Conservation (phyloP, 73 alveolate genomes). For the Strombidium stylifer region DNA sequence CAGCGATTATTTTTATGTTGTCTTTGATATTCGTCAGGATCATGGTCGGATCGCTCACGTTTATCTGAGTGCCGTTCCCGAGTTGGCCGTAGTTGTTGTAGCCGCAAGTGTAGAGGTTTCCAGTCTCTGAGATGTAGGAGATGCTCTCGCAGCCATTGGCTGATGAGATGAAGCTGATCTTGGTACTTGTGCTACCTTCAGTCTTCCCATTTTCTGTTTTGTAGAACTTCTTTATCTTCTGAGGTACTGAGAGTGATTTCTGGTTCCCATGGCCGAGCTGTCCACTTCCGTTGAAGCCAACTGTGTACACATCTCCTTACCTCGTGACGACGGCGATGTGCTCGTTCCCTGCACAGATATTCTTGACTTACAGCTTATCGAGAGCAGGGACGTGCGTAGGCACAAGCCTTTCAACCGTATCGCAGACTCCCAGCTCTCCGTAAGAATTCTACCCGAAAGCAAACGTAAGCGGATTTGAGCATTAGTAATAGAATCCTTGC, state of each 20-base stretch:
- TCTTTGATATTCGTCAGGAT: conserved; percentile 21
- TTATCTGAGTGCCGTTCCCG: conserved; percentile 60
- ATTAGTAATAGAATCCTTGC: background rate
- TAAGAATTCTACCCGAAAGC: conserved; percentile 61
- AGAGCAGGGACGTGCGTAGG: conserved; percentile 42
- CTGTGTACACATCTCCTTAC: conserved; percentile 62
- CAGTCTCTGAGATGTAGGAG: conserved; percentile 38
- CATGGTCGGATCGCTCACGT: conserved; percentile 40
- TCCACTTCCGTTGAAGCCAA: conserved; percentile 79
- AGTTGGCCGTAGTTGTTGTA: conserved; percentile 62
- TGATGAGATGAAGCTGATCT: conserved; percentile 34
- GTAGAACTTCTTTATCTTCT: background rate
- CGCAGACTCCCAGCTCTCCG: conserved; percentile 66
- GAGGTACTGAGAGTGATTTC: conserved; percentile 19
- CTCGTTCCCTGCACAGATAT: conserved; percentile 72
- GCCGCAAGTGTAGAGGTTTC: conserved; percentile 60
- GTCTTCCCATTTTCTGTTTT: conserved; percentile 16
- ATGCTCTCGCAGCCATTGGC: conserved; percentile 73
- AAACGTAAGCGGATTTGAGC: conserved; percentile 30
- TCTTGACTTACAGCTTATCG: conserved; percentile 31
- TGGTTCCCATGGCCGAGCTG: conserved; percentile 66
- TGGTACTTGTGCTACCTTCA: conserved; percentile 18
- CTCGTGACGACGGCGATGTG: conserved; percentile 65
- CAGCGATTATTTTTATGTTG: conserved; percentile 21
- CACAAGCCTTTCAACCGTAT: conserved; percentile 31